Evolutionary conservation across 441 rosid genomes (phyloP), one percentile per base, ranked within the genome.

Genomic region (Pelargonium citronellum): DNA sequence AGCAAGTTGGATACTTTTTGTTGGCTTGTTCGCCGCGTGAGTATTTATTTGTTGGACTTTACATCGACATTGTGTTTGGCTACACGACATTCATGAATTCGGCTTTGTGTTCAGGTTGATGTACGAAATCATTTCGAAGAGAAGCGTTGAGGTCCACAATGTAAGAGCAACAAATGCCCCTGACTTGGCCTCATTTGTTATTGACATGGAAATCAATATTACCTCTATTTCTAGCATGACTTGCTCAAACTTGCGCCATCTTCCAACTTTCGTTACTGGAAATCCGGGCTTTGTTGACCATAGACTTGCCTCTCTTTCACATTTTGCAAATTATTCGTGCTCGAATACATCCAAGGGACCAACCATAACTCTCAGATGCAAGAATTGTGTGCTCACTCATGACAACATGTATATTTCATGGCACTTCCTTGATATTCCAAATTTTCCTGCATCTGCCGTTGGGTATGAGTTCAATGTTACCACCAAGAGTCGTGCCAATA

Each of bases 1-100:
- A 19, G 99, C 99, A 68, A 89, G 97, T 86, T 95, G 91, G 90
- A 95, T 92, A 39, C 89, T 95, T 61, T 95, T 95, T 85, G 82
- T 81, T 39, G 99, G 99, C 22, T 78, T 95, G 67, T 89, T 92
- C 78, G 89, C 98, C 69, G 93, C 95, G 98, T 92, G 85, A 91
- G 99, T 89, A 72, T 68, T 22, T 22, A 1, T 16, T 6, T n/a
- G n/a, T n/a, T n/a, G n/a, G n/a, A n/a, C n/a, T n/a, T n/a, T n/a
- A n/a, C n/a, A n/a, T n/a, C n/a, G n/a, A 66, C 24, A 41, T 46
- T 84, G 75, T 39, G 80, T 63, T 84, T 86, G 77, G 73, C 13
- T 66, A 76, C n/a, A n/a, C n/a, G n/a, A n/a, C n/a, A n/a, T n/a
- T n/a, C n/a, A n/a, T n/a, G n/a, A n/a, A n/a, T 80, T 82, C 75